Evolutionary conservation across 148 eudicot genomes (phyloP).

Genomic region (Nyssa sinensis): DNA sequence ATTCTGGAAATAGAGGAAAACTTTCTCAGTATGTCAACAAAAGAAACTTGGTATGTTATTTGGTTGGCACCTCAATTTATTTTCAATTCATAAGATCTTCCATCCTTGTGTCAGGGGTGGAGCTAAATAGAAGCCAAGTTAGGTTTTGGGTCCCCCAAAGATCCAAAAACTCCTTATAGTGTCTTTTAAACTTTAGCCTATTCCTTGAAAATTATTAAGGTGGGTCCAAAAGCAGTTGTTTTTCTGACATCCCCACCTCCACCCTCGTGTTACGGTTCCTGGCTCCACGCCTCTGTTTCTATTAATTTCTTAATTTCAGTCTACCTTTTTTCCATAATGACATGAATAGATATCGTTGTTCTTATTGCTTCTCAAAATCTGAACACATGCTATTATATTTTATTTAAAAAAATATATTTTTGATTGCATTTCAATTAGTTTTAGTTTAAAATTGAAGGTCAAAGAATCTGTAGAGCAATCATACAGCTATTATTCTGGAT

Average conservation of each 20-base stretch:
- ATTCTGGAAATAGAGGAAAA: constrained; percentile 54
- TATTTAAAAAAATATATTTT: background rate
- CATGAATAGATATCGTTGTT: background rate
- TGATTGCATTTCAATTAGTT: constrained; percentile 5
- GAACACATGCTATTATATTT: background rate
- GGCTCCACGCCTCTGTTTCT: too few relatives aligned
- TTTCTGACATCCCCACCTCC: background rate
- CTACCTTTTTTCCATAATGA: background rate
- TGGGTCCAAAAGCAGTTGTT: background rate
- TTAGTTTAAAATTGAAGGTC: constrained; percentile 29
- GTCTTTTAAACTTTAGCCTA: background rate
- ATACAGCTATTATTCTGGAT: constrained; percentile 39
- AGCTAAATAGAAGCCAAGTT: background rate
- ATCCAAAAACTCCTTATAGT: background rate
- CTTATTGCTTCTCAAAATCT: background rate
- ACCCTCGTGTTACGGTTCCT: background rate
- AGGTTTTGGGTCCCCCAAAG: background rate
- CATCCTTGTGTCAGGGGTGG: background rate
- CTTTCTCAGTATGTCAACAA: constrained; percentile 60
- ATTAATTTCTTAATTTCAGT: too few relatives aligned
- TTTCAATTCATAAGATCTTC: background rate
- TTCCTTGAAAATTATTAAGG: background rate
- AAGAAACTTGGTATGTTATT: constrained; percentile 49
- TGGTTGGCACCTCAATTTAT: background rate
- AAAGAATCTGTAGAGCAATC: constrained; percentile 43